These are phyloP conservation scores for Pinus taeda DNA, from an alignment of 75 land plant species.

Conservation along the genomic window DNA sequence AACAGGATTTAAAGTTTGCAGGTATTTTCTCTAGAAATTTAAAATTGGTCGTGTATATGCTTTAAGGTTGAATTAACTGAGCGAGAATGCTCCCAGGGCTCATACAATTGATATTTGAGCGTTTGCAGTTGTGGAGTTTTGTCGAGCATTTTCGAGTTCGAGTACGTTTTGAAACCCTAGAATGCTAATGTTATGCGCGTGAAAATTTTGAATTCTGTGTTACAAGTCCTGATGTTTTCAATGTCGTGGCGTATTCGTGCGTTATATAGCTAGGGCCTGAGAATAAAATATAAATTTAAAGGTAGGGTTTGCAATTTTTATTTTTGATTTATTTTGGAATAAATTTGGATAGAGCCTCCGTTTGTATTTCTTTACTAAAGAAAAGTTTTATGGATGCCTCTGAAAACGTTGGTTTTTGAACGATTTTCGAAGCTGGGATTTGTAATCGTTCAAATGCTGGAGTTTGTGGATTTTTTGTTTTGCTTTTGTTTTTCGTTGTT, in stretches of 20 bases:
- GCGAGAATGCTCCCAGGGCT: neutral
- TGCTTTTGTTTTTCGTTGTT: too few relatives aligned
- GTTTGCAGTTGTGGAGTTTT: neutral
- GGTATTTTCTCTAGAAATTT: neutral
- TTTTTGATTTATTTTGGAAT: neutral
- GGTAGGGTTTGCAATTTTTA: neutral
- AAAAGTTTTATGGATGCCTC: neutral
- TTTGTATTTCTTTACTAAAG: neutral
- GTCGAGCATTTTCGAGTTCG: neutral
- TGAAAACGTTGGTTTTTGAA: neutral
- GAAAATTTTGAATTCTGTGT: neutral
- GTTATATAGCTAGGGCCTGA: neutral
- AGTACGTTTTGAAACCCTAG: constrained; percentile 2
- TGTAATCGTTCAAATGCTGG: neutral
- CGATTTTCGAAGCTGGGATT: neutral
- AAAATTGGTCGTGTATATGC: neutral
- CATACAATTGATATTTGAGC: neutral
- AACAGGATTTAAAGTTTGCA: neutral
- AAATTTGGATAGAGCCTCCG: neutral
- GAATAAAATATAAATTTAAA: neutral
- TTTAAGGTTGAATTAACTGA: neutral
- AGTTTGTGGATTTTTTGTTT: neutral
- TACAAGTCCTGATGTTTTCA: neutral
- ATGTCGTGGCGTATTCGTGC: neutral
- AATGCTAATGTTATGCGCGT: neutral